Evolutionary conservation across 805 yeast species (phyloP).

Genomic region (Candida yuanshanica): DNA sequence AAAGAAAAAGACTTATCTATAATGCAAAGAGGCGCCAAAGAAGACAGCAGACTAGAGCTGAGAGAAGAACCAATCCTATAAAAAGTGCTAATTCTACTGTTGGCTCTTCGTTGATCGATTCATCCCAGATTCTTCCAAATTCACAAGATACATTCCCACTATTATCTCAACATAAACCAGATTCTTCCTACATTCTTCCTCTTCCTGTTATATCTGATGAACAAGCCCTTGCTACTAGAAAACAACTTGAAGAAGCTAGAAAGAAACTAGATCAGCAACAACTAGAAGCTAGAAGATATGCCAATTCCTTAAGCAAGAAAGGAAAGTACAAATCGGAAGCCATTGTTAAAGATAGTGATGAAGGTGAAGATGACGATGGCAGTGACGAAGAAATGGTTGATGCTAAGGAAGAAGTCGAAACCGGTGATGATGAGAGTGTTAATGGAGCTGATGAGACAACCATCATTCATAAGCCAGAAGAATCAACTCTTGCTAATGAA

Average conservation of each 20-base stretch:
- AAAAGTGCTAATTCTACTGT: background rate
- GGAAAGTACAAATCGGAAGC: background rate
- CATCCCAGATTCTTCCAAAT: background rate
- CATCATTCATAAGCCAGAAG: background rate
- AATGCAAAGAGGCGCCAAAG: constrained; percentile 10
- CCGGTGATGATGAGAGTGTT: background rate
- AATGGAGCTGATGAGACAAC: background rate
- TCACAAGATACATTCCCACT: background rate
- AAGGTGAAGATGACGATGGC: background rate
- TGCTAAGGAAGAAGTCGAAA: background rate
- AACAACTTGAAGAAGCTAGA: constrained; percentile 6
- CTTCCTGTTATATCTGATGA: background rate
- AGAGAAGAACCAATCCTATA: background rate
- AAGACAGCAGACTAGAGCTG: background rate
- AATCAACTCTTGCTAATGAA: background rate
- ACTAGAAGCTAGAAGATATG: background rate
- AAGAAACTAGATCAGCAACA: constrained; percentile 3
- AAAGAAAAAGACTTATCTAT: constrained; percentile 4
- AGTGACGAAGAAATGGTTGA: background rate
- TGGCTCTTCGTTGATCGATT: background rate
- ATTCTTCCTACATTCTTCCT: background rate
- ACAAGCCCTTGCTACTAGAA: background rate
- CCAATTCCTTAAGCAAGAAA: background rate
- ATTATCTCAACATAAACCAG: background rate
- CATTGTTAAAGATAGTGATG: background rate